Evolutionary conservation across 2,329 filamentous ascomycete genomes (phyloP).

Genomic region (Monosporascus cannonballus): DNA sequence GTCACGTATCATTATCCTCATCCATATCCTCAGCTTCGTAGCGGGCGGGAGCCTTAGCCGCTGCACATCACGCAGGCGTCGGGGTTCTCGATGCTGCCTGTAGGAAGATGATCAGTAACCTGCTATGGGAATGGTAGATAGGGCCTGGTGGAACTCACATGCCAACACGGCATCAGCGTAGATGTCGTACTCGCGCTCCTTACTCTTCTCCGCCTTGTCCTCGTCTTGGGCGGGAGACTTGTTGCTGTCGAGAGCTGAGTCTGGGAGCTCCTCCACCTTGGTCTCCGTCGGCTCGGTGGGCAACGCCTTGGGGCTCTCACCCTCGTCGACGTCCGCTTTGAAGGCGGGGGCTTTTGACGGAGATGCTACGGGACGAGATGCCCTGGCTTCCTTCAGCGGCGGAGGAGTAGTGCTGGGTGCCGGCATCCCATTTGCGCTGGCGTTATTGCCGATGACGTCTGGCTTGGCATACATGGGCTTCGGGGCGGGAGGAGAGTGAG

Average conservation of each 20-base stretch:
- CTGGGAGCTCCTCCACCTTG: constrained; percentile 60
- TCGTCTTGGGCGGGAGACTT: constrained; percentile 57
- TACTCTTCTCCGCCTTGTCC: constrained; percentile 64
- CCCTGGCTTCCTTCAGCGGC: constrained; percentile 35
- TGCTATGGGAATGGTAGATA: neutral
- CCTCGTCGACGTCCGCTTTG: constrained; percentile 71
- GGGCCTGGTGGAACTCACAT: constrained; percentile 53
- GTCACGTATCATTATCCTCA: constrained; percentile 18
- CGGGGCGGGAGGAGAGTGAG: constrained; percentile 55
- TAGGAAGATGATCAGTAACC: constrained; percentile 25
- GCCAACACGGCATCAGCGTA: constrained; percentile 88
- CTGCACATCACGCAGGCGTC: constrained; percentile 97
- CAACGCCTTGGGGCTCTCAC: constrained; percentile 72
- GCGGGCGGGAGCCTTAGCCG: constrained; percentile 50
- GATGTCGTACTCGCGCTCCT: constrained; percentile 81
- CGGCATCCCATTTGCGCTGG: constrained; percentile 54
- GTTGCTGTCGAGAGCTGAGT: constrained; percentile 45
- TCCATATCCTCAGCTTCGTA: constrained; percentile 1
- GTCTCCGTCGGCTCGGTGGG: constrained; percentile 63
- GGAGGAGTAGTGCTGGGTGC: constrained; percentile 65
- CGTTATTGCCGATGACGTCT: constrained; percentile 30
- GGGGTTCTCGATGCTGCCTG: constrained; percentile 92
- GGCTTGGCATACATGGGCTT: constrained; percentile 61
- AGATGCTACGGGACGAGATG: constrained; percentile 41
- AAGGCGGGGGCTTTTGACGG: constrained; percentile 61